Base-by-base conservation (phyloP, 176 grass and related monocot genomes). In the Alopecurus myosuroides region DNA sequence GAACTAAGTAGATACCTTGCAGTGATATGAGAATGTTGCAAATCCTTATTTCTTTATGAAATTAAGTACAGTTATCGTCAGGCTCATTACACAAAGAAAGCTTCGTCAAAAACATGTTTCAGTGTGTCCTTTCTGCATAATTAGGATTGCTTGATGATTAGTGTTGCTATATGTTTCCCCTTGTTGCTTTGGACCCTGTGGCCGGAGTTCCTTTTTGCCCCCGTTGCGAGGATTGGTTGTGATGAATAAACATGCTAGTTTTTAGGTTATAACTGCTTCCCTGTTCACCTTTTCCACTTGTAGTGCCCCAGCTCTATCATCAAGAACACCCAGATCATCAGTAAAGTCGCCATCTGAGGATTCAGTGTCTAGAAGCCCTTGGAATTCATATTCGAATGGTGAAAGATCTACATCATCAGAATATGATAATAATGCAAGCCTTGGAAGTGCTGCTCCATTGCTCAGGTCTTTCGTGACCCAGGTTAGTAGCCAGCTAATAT, bases 381-480 rank as follows among this genome's bases (percentile, higher is more conserved):
- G 92, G 91, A 94, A 82, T 78, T 92, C 94, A 76, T 97, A 96
- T 91, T 79, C 94, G 84, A 96, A 81, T 85, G 91, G 89, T n/a
- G 93, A 97, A 78, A 77, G 81, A 57, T 91, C 86, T 79, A 37
- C 81, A 7, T 77, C 77, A 57, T 37, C 64, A 11, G 91, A 94
- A 44, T 94, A 92, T 63, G 94, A 94, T 89, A 90, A 92, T 88
- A 71, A 78, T 86, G 72, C 39, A 13, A 99, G 84, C 85, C 93
- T 94, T 91, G 94, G 91, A 70, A 87, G 84, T 88, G 92, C 93
- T 66, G 83, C 93, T 55, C 97, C 97, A 72, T 88, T 94, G 79
- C 84, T 99, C 3, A 99, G 89, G 56, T 97, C 97, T 66, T 88
- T 99, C 82, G 94, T 99, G 89, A 92, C 91, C 52, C 97, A 99